Evolutionary conservation across 192 early-diverging fungal species (phyloP).

Genomic region (Linnemannia hyalina): DNA sequence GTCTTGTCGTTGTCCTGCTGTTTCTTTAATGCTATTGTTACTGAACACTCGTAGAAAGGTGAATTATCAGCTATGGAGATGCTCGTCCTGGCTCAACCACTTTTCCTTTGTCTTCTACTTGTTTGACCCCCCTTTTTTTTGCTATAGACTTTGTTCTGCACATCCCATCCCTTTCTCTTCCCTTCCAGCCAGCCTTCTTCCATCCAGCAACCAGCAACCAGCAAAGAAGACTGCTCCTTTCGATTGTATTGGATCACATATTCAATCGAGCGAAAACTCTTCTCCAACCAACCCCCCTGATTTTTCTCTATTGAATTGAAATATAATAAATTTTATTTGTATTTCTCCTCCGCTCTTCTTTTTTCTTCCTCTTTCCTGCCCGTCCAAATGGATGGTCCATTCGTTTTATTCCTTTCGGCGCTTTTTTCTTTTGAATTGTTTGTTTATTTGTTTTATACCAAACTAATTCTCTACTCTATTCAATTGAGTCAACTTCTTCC

Average conservation of each 20-base stretch:
- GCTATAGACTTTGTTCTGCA: too few species aligned
- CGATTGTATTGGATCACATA: not conserved
- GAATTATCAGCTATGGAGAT: too few species aligned
- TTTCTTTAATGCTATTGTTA: slow-evolving; percentile 2
- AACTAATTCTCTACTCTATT: too few species aligned
- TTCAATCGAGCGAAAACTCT: not conserved
- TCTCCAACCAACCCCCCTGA: not conserved
- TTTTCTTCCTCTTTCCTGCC: not conserved
- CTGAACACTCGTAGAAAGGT: too few species aligned
- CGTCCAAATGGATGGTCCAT: not conserved
- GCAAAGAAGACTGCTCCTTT: not conserved
- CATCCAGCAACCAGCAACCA: too few species aligned
- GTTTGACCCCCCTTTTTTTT: too few species aligned
- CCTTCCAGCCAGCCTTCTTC: too few species aligned
- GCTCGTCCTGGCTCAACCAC: too few species aligned
- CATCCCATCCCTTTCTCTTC: too few species aligned
- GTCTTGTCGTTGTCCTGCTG: slow-evolving; percentile 1
- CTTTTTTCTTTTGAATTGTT: not conserved
- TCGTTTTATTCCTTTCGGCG: not conserved
- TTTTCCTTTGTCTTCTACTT: too few species aligned
- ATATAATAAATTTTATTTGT: not conserved
- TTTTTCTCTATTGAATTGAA: not conserved
- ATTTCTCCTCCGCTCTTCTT: not conserved
- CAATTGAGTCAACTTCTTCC: not conserved
- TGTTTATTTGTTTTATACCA: not conserved